Evolutionary conservation across 2,329 filamentous ascomycete genomes (phyloP).

Genomic region (Emergomyces orientalis): DNA sequence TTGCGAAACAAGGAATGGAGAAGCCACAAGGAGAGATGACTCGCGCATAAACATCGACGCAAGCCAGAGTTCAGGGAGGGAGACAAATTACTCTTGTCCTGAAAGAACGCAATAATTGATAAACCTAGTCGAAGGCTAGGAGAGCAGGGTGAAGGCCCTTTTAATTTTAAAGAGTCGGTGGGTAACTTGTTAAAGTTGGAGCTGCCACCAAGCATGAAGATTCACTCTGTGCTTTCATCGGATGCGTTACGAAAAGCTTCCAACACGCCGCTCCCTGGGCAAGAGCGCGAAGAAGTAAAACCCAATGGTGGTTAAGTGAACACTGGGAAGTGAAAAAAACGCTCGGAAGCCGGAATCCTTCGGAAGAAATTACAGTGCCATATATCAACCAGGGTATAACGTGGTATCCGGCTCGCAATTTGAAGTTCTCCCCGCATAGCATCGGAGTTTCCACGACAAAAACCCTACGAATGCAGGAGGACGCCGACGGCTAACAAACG

Average conservation of each 20-base stretch:
- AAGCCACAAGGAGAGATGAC: background rate
- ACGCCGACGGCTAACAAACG: background rate
- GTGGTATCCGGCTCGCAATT: background rate
- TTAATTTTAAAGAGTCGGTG: background rate
- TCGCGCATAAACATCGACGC: conserved; percentile 3
- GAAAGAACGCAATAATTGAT: background rate
- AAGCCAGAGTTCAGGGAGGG: conserved; percentile 5
- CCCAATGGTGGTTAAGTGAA: background rate
- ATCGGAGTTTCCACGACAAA: background rate
- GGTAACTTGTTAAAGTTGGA: conserved; percentile 1
- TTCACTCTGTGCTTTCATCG: conserved; percentile 8
- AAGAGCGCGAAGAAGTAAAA: background rate
- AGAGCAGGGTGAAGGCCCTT: conserved; percentile 2
- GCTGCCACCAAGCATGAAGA: conserved; percentile 1
- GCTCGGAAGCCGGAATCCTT: background rate
- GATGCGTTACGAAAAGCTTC: background rate
- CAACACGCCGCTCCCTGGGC: background rate
- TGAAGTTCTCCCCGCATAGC: background rate
- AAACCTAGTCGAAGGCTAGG: background rate
- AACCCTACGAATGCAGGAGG: background rate
- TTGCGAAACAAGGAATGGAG: conserved; percentile 2
- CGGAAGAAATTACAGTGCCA: background rate
- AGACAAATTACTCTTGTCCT: conserved; percentile 1
- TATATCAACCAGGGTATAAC: background rate
- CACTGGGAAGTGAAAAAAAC: background rate